Conservation (phyloP, 495 filamentous ascomycete species). For the Aspergillus haitiensis region DNA sequence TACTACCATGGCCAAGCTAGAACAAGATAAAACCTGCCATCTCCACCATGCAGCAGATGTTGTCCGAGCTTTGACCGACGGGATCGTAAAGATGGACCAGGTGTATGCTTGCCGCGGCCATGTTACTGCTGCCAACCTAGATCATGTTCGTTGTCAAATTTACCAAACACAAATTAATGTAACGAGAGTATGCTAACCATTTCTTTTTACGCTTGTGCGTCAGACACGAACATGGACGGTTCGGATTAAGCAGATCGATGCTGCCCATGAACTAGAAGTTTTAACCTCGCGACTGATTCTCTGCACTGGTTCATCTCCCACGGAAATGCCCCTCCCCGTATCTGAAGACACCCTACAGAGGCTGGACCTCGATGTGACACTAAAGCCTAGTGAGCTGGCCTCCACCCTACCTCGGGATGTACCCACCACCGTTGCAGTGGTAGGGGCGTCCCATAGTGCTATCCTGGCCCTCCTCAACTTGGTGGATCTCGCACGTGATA, state of each 20-base stretch:
- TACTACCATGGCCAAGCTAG: slow-evolving; percentile 50
- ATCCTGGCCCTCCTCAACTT: slow-evolving; percentile 63
- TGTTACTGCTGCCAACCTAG: slow-evolving; percentile 44
- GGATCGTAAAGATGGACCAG: slow-evolving; percentile 47
- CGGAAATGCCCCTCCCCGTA: slow-evolving; percentile 41
- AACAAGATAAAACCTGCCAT: slow-evolving; percentile 54
- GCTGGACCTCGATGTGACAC: slow-evolving; percentile 56
- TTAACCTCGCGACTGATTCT: slow-evolving; percentile 50
- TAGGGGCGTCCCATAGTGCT: slow-evolving; percentile 63
- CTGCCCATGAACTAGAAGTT: slow-evolving; percentile 35
- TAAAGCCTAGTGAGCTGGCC: slow-evolving; percentile 55
- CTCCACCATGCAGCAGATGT: slow-evolving; percentile 56
- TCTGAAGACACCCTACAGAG: slow-evolving; percentile 30
- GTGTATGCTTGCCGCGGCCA: slow-evolving; percentile 42
- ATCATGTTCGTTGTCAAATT: slow-evolving; percentile 27
- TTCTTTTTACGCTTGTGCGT: not conserved
- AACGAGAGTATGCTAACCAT: slow-evolving; percentile 5
- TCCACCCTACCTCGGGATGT: slow-evolving; percentile 37
- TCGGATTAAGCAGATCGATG: slow-evolving; percentile 33
- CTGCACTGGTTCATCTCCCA: slow-evolving; percentile 59
- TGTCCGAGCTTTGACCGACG: slow-evolving; percentile 50
- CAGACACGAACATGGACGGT: slow-evolving; percentile 48
- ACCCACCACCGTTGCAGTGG: slow-evolving; percentile 49
- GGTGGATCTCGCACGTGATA: slow-evolving; percentile 47
- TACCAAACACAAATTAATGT: not conserved